Conservation (phyloP, 768 basidiomycete species). For the Rhizopogon salebrosus region DNA sequence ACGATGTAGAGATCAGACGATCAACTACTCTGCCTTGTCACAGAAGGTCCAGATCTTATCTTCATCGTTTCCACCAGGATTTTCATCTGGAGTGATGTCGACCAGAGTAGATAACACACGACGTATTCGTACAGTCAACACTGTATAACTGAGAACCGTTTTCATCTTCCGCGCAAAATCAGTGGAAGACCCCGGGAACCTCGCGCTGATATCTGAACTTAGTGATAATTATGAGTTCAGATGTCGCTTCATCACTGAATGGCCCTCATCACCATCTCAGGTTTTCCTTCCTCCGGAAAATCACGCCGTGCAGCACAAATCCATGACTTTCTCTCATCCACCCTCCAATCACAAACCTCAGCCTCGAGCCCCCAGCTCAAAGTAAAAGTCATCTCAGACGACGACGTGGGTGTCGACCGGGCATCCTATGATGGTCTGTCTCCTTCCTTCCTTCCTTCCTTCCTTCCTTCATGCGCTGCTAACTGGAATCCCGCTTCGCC, state of each 20-base stretch:
- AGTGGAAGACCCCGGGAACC: too few relatives aligned
- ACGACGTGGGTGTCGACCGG: slow-evolving; percentile 57
- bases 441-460: neutral
- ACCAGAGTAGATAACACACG: too few relatives aligned
- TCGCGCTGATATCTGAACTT: too few relatives aligned
- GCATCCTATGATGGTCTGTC: slow-evolving; percentile 68
- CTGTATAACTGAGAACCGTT: too few relatives aligned
- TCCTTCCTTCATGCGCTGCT: neutral
- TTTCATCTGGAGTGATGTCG: too few relatives aligned
- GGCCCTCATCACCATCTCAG: slow-evolving; percentile 90
- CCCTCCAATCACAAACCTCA: neutral
- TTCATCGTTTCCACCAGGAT: too few relatives aligned
- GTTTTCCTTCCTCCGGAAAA: slow-evolving; percentile 88
- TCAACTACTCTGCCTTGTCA: too few relatives aligned
- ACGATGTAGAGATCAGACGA: too few relatives aligned
- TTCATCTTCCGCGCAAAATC: too few relatives aligned
- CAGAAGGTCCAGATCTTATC: too few relatives aligned
- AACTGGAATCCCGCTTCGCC: neutral
- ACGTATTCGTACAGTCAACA: too few relatives aligned
- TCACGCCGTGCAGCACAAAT: slow-evolving; percentile 67
- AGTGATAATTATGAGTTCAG: too few relatives aligned
- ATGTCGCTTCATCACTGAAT: slow-evolving; percentile 33
- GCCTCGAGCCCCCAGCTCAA: slow-evolving; percentile 19
- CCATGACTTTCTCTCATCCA: slow-evolving; percentile 35
- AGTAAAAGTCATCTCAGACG: slow-evolving; percentile 63